Percentiles rank a stretch among this genome's conserved stretches.
Conservation (phyloP, 2,329 filamentous ascomycete genomes). For the Trichothecium roseum region DNA sequence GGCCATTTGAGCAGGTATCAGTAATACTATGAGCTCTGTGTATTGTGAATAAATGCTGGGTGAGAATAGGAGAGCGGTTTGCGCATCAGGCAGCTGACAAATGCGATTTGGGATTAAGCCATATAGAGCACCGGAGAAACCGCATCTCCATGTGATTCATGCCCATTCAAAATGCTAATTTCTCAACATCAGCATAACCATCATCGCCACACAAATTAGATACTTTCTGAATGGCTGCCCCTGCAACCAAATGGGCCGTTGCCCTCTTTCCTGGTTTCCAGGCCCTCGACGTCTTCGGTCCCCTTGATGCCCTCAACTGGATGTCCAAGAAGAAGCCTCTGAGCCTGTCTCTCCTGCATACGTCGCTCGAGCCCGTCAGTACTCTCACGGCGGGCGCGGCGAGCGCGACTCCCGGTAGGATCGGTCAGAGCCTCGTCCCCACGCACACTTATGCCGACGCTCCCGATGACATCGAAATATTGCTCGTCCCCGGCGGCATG, state of each 20-base stretch:
- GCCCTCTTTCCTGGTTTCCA: conserved; percentile 25
- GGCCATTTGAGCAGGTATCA: no score
- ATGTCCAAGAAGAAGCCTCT: conserved; percentile 13
- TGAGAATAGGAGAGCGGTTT: no score
- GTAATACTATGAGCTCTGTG: no score
- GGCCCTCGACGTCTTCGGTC: conserved; percentile 29
- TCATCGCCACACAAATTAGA: no score
- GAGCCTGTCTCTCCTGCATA: conserved; percentile 15
- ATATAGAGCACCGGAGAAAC: no score
- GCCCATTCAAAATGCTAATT: no score
- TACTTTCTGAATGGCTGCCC: neutral
- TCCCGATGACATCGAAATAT: conserved; percentile 22
- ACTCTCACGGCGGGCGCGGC: conserved; percentile 8
- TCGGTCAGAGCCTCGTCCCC: conserved; percentile 19
- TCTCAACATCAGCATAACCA: no score
- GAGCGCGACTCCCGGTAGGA: conserved; percentile 6
- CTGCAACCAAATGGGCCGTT: conserved; percentile 16
- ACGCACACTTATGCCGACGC: conserved; percentile 26
- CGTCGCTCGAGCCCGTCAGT: conserved; percentile 17
- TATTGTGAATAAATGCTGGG: no score
- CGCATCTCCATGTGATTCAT: no score
- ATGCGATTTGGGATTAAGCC: no score
- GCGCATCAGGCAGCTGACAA: no score
- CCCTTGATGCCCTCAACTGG: conserved; percentile 22
- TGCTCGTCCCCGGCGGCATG: conserved; percentile 27